phyloP scores from a whole-genome alignment of 306 rosid genomes.

The Hippophae rhamnoides region DNA sequence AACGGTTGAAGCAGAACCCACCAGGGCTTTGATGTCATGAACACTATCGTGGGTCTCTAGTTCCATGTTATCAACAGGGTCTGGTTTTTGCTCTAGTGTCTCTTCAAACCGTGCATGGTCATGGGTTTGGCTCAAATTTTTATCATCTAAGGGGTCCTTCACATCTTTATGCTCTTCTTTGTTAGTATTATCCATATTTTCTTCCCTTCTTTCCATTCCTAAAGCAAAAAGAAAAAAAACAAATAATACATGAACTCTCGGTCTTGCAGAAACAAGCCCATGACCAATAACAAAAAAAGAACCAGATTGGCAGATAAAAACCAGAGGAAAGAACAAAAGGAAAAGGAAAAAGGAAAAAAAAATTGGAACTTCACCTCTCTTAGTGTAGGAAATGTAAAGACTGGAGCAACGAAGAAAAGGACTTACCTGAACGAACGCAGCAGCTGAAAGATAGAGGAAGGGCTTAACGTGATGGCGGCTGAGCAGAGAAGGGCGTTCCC shows the following conservation, averaged over 20 bases:
- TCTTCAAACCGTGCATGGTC: conserved; percentile 4
- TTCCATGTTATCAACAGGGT: conserved; percentile 4
- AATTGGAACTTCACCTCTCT: not conserved
- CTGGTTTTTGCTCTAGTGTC: conserved; percentile 8
- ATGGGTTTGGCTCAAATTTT: not conserved
- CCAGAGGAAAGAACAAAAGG: not conserved
- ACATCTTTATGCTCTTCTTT: not conserved
- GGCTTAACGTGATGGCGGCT: no score
- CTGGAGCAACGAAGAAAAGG: no score
- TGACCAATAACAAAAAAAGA: not conserved
- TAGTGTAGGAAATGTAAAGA: no score
- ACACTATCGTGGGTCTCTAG: conserved; percentile 11
- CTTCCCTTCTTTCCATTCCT: not conserved
- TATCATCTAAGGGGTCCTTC: conserved; percentile 1
- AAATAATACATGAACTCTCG: not conserved
- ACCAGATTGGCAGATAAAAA: not conserved
- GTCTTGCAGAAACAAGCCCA: not conserved
- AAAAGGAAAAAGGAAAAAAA: no score
- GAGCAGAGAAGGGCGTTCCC: no score
- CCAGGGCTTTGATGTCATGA: not conserved
- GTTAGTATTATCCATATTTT: not conserved
- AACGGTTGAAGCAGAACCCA: conserved; percentile 3
- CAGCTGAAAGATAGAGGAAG: no score
- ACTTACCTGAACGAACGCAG: no score
- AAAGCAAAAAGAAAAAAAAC: not conserved